A percentile compares a stretch with the other conserved stretches of the same genome.
Evolutionary conservation across 2,329 filamentous ascomycete species (phyloP).

Genomic region (Xylariaceae sp.): DNA sequence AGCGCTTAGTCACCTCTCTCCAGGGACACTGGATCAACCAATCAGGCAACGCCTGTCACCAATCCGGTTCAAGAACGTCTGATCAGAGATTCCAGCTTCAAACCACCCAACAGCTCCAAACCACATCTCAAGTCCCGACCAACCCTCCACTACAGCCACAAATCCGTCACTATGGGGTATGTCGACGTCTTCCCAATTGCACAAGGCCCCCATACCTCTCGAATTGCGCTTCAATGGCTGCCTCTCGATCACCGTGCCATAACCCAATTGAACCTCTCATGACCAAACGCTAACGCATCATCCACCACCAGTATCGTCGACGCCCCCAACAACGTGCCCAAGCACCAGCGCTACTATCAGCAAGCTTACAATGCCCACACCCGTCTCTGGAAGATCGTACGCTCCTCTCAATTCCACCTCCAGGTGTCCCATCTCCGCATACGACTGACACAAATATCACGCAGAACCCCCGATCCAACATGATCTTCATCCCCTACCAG

Average conservation of each 20-base stretch:
- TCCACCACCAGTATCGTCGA: conserved; percentile 51
- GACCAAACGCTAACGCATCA: conserved; percentile 27
- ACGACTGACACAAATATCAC: conserved; percentile 26
- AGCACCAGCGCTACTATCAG: conserved; percentile 74
- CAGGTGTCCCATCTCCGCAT: not conserved
- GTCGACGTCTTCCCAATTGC: conserved; percentile 7
- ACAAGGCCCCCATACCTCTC: not conserved
- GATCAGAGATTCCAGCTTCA: conserved; percentile 21
- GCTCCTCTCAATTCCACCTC: conserved; percentile 31
- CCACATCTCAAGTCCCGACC: not conserved
- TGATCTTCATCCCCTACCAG: conserved; percentile 66
- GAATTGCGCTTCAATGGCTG: conserved; percentile 15
- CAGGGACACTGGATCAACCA: conserved; percentile 13
- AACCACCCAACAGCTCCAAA: conserved; percentile 16
- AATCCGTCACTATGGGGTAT: conserved; percentile 29
- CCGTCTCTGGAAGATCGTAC: conserved; percentile 75
- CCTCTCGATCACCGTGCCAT: not conserved
- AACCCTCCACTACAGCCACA: conserved; percentile 4
- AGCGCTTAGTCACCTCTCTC: conserved; percentile 21
- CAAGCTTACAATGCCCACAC: conserved; percentile 64
- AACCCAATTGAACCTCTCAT: not conserved
- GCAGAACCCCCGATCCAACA: conserved; percentile 62
- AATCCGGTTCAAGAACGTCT: conserved; percentile 6
- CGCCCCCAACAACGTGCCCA: conserved; percentile 71
- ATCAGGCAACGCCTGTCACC: conserved; percentile 15